phyloP scores from a whole-genome alignment of 495 filamentous ascomycete genomes.

The Xylona heveae region DNA sequence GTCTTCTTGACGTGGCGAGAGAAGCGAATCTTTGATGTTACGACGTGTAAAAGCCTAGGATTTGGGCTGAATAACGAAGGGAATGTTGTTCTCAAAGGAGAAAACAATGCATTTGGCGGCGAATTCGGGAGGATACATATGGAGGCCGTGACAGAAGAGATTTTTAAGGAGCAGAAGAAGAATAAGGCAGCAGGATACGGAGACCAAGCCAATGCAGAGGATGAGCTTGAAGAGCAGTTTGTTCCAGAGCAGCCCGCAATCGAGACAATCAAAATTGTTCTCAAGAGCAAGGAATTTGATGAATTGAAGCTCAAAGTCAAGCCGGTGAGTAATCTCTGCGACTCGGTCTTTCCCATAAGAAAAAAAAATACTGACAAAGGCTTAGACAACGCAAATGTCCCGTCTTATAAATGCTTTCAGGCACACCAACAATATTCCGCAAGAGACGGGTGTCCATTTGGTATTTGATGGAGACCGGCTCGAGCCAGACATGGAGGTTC shows the following conservation, averaged over 20 bases:
- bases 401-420: slow-evolving; percentile 32
- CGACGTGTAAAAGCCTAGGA: slow-evolving; percentile 46
- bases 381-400: slow-evolving; percentile 28
- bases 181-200: slow-evolving; percentile 10
- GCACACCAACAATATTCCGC: slow-evolving; percentile 18
- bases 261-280: slow-evolving; percentile 25
- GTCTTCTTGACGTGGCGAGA: slow-evolving; percentile 68
- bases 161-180: slow-evolving; percentile 11
- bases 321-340: slow-evolving; percentile 17
- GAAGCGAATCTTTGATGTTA: slow-evolving; percentile 47
- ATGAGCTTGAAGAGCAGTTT: slow-evolving; percentile 11
- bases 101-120: slow-evolving; percentile 13
- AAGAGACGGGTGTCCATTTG: slow-evolving; percentile 33
- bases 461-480: slow-evolving; percentile 67
- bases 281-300: slow-evolving; percentile 31
- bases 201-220: slow-evolving; percentile 4
- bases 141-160: slow-evolving; percentile 48
- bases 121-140: slow-evolving; percentile 28
- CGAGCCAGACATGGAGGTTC: slow-evolving; percentile 33
- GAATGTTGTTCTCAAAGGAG: slow-evolving; percentile 14
- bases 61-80: slow-evolving; percentile 24
- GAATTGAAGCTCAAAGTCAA: slow-evolving; percentile 38
- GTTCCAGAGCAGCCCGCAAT: no score
- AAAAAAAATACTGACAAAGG: slow-evolving; percentile 3
- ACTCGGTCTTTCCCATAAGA: not conserved